These are phyloP conservation scores for Coniochaeta sp. DNA, from an alignment of 2,329 filamentous ascomycete species.

Conservation along the genomic window DNA sequence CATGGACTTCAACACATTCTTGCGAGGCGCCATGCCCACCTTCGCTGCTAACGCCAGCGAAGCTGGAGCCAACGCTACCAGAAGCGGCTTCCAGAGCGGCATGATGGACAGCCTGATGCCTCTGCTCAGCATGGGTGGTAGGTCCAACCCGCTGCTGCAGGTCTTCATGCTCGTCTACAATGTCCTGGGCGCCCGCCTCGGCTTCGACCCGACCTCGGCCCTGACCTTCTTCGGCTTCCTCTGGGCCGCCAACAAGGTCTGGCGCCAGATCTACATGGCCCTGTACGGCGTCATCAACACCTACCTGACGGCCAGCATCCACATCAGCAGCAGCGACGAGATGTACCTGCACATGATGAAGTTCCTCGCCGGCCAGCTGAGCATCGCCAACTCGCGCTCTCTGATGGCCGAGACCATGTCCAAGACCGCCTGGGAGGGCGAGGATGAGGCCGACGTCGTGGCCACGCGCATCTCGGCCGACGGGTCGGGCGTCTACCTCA, in stretches of 20 bases:
- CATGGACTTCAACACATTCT: conserved; percentile 17
- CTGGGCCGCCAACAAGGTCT: conserved; percentile 36
- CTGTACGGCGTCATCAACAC: conserved; percentile 25
- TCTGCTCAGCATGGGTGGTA: conserved; percentile 28
- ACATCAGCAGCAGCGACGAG: conserved; percentile 46
- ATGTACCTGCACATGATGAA: conserved; percentile 52
- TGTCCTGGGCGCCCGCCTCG: conserved; percentile 33
- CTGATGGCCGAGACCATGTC: conserved; percentile 48
- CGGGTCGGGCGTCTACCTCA: conserved; percentile 41
- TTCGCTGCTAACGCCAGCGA: conserved; percentile 13
- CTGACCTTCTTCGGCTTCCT: conserved; percentile 36
- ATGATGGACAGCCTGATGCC: conserved; percentile 37
- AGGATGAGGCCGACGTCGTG: conserved; percentile 35
- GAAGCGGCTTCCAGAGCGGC: conserved; percentile 11
- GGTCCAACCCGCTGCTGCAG: conserved; percentile 30
- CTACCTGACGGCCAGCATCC: conserved; percentile 44
- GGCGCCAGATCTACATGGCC: conserved; percentile 24
- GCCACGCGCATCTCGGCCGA: conserved; percentile 26
- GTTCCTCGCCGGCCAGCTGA: conserved; percentile 47
- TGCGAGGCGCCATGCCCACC: conserved; percentile 14
- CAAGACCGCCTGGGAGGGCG: conserved; percentile 49
- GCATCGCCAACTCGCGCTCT: conserved; percentile 40
- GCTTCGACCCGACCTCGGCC: conserved; percentile 40
- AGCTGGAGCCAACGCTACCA: conserved; percentile 8
- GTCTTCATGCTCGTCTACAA: conserved; percentile 37